Evolutionary conservation across 148 eudicot genomes (phyloP), one percentile per base, ranked within the genome.

Genomic region (Diospyros kaki): DNA sequence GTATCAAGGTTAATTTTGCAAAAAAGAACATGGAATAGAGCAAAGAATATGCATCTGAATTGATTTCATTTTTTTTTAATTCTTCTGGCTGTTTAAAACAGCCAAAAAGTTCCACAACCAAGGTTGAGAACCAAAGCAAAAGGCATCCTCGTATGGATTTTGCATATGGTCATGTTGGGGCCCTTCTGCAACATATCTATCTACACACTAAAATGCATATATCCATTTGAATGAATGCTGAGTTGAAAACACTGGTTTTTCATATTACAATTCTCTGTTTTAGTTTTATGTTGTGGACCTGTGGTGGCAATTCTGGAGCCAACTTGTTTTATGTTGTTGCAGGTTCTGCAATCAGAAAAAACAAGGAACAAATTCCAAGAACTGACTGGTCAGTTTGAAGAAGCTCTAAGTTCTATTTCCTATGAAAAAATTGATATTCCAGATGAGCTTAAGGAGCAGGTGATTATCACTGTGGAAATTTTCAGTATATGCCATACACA

Each of bases 391-490:
- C 74, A 42, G 56, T 56, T 71, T 71, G 74, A 71, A 42, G 50
- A n/a, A 15, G 74, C 74, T 56, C 51, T 71, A 17, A 42, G 61
- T 55, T 55, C 41, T 8, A 51, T 71, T 42, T 71, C 51, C 13
- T 41, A 41, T 4, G 63, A 71, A 61, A 71, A 18, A 12, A 51
- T 71, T 15, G 74, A 55, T 17, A 42, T 70, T 71, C 75, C 66
- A 58, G 75, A 72, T 59, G 65, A 58, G 59, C 74, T 71, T 17
- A 71, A 56, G 52, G 63, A 71, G 56, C 74, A 71, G 64, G 74
- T 71, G 64, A 71, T 41, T 48, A 70, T 70, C 58, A 59, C 12
- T 5, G 3, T 14, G 1, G 17, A 53, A 52, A 42, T 3, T 51
- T 9, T 69, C 13, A 48, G 9, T 48, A 48, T 8, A 48, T 28